Conservation (phyloP, 179 eudicot species). For the Beta macrorhiza region DNA sequence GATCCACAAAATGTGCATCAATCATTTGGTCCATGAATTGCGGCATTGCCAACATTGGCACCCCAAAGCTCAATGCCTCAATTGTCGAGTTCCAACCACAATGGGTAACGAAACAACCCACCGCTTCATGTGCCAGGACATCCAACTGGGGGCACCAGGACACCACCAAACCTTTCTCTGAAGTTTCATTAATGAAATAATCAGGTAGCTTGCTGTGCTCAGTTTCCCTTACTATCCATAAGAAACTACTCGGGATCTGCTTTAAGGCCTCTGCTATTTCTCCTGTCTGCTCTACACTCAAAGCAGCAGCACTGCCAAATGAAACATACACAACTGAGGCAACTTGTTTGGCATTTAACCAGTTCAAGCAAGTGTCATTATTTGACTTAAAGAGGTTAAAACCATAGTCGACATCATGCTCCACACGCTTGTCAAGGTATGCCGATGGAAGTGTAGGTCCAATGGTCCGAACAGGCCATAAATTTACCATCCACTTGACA, state of each 20-base stretch:
- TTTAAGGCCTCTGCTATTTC: constrained; percentile 30
- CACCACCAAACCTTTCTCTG: constrained; percentile 27
- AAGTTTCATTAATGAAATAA: background rate
- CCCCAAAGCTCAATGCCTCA: constrained; percentile 31
- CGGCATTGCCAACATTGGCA: constrained; percentile 24
- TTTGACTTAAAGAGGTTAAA: constrained; percentile 26
- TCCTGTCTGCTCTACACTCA: constrained; percentile 19
- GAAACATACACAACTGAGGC: constrained; percentile 31
- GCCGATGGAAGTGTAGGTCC: constrained; percentile 34
- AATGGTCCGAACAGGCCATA: constrained; percentile 30
- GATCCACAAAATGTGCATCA: constrained; percentile 28
- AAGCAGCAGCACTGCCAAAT: constrained; percentile 28
- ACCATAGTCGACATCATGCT: constrained; percentile 28
- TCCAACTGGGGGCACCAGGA: constrained; percentile 32
- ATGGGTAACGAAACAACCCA: constrained; percentile 32
- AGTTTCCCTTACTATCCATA: constrained; percentile 32
- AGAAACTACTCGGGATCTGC: constrained; percentile 14
- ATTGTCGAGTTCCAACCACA: constrained; percentile 12
- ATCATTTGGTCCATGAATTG: constrained; percentile 30
- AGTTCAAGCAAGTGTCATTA: constrained; percentile 17
- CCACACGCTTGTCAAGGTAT: constrained; percentile 29
- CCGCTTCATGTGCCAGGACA: constrained; percentile 24
- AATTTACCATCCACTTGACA: constrained; percentile 26
- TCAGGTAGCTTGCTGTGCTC: constrained; percentile 17
- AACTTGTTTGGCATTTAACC: constrained; percentile 20